phyloP scores from a whole-genome alignment of 495 filamentous ascomycete genomes.

The Aspergillus bertholletiae region DNA sequence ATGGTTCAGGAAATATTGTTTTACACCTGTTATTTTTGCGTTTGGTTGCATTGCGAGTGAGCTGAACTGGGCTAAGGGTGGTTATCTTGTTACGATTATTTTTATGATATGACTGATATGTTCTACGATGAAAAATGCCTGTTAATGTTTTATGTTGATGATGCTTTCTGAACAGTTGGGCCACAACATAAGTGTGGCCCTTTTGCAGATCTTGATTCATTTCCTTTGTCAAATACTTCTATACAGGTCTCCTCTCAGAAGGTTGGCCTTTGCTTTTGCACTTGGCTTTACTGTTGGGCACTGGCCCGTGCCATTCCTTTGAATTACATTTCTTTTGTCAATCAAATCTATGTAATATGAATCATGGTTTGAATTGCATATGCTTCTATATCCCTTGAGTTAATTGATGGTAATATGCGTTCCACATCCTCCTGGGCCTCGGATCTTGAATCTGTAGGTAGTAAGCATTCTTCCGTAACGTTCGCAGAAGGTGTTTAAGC shows the following conservation, averaged over 20 bases:
- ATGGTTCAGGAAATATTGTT: not conserved
- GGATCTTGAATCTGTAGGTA: not conserved
- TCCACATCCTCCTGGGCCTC: not conserved
- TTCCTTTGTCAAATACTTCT: slow-evolving; percentile 17
- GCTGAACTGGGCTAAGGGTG: slow-evolving; percentile 13
- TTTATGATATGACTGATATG: slow-evolving; percentile 23
- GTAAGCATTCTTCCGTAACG: not conserved
- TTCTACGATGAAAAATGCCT: slow-evolving; percentile 21
- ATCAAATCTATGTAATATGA: slow-evolving; percentile 8
- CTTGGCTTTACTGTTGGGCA: slow-evolving; percentile 6
- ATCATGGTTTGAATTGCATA: slow-evolving; percentile 27
- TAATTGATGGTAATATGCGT: not conserved
- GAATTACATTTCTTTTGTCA: slow-evolving; percentile 16
- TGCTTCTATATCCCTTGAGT: not conserved
- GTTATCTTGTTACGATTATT: slow-evolving; percentile 21
- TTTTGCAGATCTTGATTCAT: slow-evolving; percentile 3
- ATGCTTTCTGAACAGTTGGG: slow-evolving; percentile 18
- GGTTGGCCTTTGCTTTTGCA: not conserved
- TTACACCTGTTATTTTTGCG: slow-evolving; percentile 6
- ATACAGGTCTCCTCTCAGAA: not conserved
- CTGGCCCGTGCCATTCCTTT: slow-evolving; percentile 5
- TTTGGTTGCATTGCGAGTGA: slow-evolving; percentile 11
- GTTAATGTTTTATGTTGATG: slow-evolving; percentile 22
- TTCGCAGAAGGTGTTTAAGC: not conserved
- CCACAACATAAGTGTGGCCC: slow-evolving; percentile 4